Conservation (phyloP, 805 yeast species). For the Myxozyma lipomycoides region DNA sequence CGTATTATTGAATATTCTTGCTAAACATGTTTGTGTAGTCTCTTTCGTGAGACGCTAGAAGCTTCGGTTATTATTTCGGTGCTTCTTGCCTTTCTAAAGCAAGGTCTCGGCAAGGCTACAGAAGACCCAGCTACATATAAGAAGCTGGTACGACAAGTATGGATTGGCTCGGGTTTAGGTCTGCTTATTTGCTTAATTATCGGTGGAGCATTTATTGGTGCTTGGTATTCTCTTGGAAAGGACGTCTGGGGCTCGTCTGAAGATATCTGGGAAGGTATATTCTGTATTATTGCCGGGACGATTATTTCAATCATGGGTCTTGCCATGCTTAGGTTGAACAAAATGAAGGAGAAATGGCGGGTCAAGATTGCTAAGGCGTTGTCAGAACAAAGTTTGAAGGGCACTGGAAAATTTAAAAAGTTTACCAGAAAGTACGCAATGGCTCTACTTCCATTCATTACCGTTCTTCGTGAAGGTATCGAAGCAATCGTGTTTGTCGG, state of each 20-base stretch:
- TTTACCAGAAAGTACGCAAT: slow-evolving; percentile 71
- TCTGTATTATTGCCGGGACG: slow-evolving; percentile 82
- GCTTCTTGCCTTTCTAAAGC: slow-evolving; percentile 83
- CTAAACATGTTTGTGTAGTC: slow-evolving; percentile 33
- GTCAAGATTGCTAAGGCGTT: slow-evolving; percentile 84
- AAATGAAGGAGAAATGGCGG: slow-evolving; percentile 97
- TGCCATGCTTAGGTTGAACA: slow-evolving; percentile 91
- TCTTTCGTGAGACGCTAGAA: slow-evolving; percentile 89
- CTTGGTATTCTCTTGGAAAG: slow-evolving; percentile 71
- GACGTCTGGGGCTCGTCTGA: slow-evolving; percentile 89
- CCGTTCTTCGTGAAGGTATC: slow-evolving; percentile 92
- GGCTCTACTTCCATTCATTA: slow-evolving; percentile 85
- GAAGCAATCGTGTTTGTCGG: slow-evolving; percentile 96
- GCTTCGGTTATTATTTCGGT: slow-evolving; percentile 91
- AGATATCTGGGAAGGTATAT: slow-evolving; percentile 96
- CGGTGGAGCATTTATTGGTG: slow-evolving; percentile 94
- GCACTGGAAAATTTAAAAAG: slow-evolving; percentile 43
- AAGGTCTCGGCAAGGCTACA: slow-evolving; percentile 59
- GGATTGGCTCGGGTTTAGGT: slow-evolving; percentile 77
- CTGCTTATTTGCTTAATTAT: slow-evolving; percentile 71
- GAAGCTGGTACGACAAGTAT: slow-evolving; percentile 69
- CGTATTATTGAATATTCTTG: background rate
- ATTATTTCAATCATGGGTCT: slow-evolving; percentile 92
- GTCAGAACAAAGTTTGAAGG: slow-evolving; percentile 35
- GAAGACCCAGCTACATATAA: slow-evolving; percentile 49